These are phyloP conservation scores for Mycena epipterygia DNA, from an alignment of 768 basidiomycete genomes.

Conservation along the genomic window DNA sequence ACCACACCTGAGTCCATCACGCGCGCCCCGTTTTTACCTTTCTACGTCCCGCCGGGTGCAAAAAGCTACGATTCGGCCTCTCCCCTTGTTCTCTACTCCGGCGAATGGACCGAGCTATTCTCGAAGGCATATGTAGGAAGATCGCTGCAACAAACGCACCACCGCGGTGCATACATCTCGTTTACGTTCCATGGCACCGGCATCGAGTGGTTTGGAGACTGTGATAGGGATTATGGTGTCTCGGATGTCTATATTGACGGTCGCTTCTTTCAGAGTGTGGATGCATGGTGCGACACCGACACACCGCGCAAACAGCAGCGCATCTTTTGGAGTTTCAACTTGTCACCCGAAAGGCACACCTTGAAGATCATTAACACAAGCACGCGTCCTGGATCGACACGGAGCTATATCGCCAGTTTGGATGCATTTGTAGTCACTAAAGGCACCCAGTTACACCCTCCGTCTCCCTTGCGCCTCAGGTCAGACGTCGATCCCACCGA, in stretches of 20 bases:
- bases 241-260: slow-evolving; percentile 74
- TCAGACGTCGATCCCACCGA: slow-evolving; percentile 29
- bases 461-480: slow-evolving; percentile 15
- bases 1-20: slow-evolving; percentile 62
- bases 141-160: slow-evolving; percentile 64
- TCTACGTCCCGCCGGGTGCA: slow-evolving; percentile 81
- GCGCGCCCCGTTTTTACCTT: slow-evolving; percentile 69
- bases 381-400: slow-evolving; percentile 50
- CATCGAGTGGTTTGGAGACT: slow-evolving; percentile 83
- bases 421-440: slow-evolving; percentile 79
- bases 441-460: slow-evolving; percentile 41
- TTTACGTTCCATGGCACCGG: slow-evolving; percentile 82
- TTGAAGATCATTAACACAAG: slow-evolving; percentile 75
- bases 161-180: slow-evolving; percentile 61
- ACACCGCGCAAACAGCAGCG: slow-evolving; percentile 67
- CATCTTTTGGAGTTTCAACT: slow-evolving; percentile 70
- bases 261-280: slow-evolving; percentile 56
- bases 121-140: slow-evolving; percentile 65
- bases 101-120: slow-evolving; percentile 68
- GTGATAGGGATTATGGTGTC: slow-evolving; percentile 66
- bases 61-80: slow-evolving; percentile 80
- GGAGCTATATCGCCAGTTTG: slow-evolving; percentile 60
- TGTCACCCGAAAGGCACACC: slow-evolving; percentile 67
- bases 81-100: slow-evolving; percentile 73
- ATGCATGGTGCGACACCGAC: slow-evolving; percentile 55